Conservation (phyloP, 2,329 filamentous ascomycete genomes). For the Penicillium paneum region DNA sequence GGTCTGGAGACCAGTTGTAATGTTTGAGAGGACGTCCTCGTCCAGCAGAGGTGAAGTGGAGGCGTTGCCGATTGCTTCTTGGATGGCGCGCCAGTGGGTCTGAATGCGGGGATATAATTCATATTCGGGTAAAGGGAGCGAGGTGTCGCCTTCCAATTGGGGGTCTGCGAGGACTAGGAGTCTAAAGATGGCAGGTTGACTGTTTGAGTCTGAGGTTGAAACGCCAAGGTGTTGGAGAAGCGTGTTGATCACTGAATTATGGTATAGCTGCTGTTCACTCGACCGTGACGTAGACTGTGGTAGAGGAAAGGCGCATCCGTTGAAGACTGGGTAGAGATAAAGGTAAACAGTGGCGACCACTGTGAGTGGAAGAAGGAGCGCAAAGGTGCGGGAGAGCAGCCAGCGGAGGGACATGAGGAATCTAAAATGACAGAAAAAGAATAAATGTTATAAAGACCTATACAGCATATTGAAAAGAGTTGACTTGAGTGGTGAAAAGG, state of each 20-base stretch:
- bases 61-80: slow-evolving; percentile 12
- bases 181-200: slow-evolving; percentile 67
- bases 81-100: slow-evolving; percentile 33
- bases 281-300: slow-evolving; percentile 20
- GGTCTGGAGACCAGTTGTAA: slow-evolving; percentile 22
- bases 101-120: slow-evolving; percentile 42
- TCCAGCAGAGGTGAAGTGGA: slow-evolving; percentile 15
- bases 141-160: slow-evolving; percentile 88
- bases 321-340: slow-evolving; percentile 81
- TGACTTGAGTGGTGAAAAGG: slow-evolving; percentile 7
- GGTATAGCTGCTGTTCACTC: slow-evolving; percentile 4
- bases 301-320: slow-evolving; percentile 74
- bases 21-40: slow-evolving; percentile 20
- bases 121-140: slow-evolving; percentile 59
- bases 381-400: slow-evolving; percentile 46
- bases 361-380: slow-evolving; percentile 62
- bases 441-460: slow-evolving; percentile 15
- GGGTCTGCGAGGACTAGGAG: slow-evolving; percentile 87
- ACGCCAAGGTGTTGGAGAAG: slow-evolving; percentile 36
- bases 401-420: slow-evolving; percentile 51
- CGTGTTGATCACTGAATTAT: slow-evolving; percentile 33
- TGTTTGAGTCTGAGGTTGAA: slow-evolving; percentile 12
- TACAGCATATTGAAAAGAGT: slow-evolving; percentile 20
- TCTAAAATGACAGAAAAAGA: slow-evolving; percentile 6
- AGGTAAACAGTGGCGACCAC: slow-evolving; percentile 71